Evolutionary conservation across 345 rosid genomes (phyloP), one percentile per base, ranked within the genome.

Genomic region (Fremontodendron californicum): DNA sequence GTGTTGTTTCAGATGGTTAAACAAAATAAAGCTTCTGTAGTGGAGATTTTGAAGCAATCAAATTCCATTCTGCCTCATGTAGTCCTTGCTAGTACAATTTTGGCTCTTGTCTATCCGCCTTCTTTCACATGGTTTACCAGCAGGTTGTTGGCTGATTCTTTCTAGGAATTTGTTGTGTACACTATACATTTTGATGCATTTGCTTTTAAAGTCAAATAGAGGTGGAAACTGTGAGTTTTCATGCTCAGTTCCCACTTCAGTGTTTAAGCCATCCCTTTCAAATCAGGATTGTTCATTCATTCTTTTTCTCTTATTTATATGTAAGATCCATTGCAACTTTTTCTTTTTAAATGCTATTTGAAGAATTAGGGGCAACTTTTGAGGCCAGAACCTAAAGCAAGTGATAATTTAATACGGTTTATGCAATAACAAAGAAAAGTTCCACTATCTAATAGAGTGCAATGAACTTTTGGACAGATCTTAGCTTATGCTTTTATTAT

Each of bases 101-200:
- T 93, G 88, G 99, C 99, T 86, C 94, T 95, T 80, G 74, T 90
- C 46, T 93, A 84, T 84, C 98, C 98, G 3, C 99, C 99, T 13
- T 90, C 99, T 57, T 95, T 95, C 90, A 73, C 98, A 12, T 95
- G 99, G 98, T 95, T 93, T 81, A 95, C 98, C 7, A 88, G 85
- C 87, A 95, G 94, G 98, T 95, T 43, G 23, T 62, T 64, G 21
- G 45, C 62, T 7, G 9, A 60, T 77, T 75, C 35, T 37, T 75
- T 48, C 4, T 42, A 71, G 57, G 9, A 49, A 37, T 71, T 54
- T 29, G 60, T 68, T 79, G 33, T 67, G 11, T 5, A 67, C 43
- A 31, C 73, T 57, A 43, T 12, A 33, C 13, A 27, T 52, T 48
- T 31, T 11, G n/a, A 13, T 6, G 2, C 1, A 25, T 69, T 23